A percentile compares a stretch with the other conserved stretches of the same genome.
These are phyloP conservation scores for Leccinum obscurum DNA, from an alignment of 768 basidiomycete species.

Conservation along the genomic window DNA sequence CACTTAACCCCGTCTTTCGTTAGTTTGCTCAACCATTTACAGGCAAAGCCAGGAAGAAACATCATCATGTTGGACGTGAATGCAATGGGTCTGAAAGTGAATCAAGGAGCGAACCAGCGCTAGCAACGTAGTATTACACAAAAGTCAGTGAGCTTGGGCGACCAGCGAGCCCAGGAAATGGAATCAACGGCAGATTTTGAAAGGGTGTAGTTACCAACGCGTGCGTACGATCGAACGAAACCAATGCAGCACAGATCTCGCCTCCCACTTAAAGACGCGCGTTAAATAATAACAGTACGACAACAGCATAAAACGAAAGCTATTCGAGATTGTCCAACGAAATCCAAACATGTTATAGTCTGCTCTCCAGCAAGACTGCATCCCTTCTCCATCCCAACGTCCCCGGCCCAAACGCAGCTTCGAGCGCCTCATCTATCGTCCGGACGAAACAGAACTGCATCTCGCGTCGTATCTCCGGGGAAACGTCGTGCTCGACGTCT, in stretches of 20 bases:
- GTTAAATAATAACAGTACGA: not conserved
- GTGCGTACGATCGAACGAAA: not conserved
- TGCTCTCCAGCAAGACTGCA: constrained; percentile 50
- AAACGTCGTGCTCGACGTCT: constrained; percentile 85
- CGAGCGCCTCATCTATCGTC: constrained; percentile 76
- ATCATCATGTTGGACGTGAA: constrained; percentile 17
- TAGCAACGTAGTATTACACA: constrained; percentile 12
- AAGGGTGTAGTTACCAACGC: not conserved
- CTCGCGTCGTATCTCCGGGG: constrained; percentile 65
- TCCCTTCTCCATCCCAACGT: constrained; percentile 64
- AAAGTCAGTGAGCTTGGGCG: constrained; percentile 16
- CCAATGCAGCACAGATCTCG: not conserved
- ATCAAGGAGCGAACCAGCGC: constrained; percentile 23
- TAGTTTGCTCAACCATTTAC: constrained; percentile 17
- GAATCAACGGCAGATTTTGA: not conserved
- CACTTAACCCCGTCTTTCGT: no score
- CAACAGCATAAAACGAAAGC: not conserved
- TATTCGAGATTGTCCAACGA: not conserved
- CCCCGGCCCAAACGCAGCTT: constrained; percentile 78
- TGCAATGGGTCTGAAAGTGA: not conserved
- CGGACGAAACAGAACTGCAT: constrained; percentile 84
- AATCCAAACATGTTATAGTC: constrained; percentile 40
- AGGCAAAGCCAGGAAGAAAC: constrained; percentile 31
- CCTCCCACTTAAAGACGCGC: not conserved
- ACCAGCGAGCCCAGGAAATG: constrained; percentile 28